phyloP scores from a whole-genome alignment of 192 early-diverging fungal genomes.

The Umbelopsis vinacea region DNA sequence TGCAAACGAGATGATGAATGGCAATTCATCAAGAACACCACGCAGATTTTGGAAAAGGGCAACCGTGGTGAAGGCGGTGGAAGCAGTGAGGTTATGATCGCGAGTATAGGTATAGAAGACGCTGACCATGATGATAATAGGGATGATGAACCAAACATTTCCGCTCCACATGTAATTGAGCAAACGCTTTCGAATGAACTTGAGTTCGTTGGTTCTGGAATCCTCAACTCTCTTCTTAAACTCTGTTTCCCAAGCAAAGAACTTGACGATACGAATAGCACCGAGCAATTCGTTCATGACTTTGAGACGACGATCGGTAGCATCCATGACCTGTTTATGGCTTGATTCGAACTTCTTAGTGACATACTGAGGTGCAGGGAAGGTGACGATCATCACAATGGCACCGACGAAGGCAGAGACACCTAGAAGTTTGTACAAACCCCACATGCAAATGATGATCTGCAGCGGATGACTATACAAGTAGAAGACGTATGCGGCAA shows the following conservation, averaged over 20 bases:
- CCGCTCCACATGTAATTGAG: constrained; percentile 61
- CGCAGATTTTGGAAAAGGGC: constrained; percentile 78
- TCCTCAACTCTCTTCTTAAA: constrained; percentile 72
- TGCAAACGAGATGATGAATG: constrained; percentile 59
- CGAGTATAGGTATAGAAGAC: constrained; percentile 67
- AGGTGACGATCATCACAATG: constrained; percentile 62
- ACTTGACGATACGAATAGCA: constrained; percentile 93
- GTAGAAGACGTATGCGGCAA: constrained; percentile 59
- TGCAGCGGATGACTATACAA: constrained; percentile 71
- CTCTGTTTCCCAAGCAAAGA: constrained; percentile 84
- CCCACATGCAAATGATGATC: constrained; percentile 67
- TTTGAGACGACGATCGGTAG: constrained; percentile 79
- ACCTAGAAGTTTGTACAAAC: constrained; percentile 81
- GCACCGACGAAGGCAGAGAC: constrained; percentile 83
- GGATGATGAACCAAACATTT: constrained; percentile 60
- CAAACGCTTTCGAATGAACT: constrained; percentile 53
- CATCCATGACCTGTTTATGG: constrained; percentile 57
- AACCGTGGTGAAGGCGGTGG: constrained; percentile 71
- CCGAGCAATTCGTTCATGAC: constrained; percentile 84
- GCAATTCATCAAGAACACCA: constrained; percentile 64
- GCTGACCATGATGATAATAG: constrained; percentile 63
- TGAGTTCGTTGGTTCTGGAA: constrained; percentile 69
- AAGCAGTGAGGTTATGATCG: constrained; percentile 62
- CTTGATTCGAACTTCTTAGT: constrained; percentile 50
- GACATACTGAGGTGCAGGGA: constrained; percentile 60